These are phyloP conservation scores for Penicillium steckii DNA, from an alignment of 495 filamentous ascomycete genomes.

Conservation along the genomic window DNA sequence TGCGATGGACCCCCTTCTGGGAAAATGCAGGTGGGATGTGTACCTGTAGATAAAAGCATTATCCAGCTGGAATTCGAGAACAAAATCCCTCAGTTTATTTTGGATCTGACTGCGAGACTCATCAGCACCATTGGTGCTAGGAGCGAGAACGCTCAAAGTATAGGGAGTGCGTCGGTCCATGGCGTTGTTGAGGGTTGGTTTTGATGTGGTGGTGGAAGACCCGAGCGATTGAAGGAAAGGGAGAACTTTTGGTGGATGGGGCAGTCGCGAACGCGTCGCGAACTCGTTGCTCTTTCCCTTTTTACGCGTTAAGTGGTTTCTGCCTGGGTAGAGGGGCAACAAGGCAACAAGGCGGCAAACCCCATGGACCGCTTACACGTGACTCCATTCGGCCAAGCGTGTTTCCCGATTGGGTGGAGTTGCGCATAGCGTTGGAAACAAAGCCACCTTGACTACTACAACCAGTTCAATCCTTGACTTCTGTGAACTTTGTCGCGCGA, in stretches of 20 bases:
- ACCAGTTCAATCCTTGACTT: conserved; percentile 6
- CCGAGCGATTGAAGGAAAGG: conserved; percentile 19
- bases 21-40: conserved; percentile 14
- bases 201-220: conserved; percentile 19
- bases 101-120: conserved; percentile 56
- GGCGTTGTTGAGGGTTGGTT: conserved; percentile 20
- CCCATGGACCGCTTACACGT: background rate
- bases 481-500: background rate
- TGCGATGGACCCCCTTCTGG: background rate
- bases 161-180: conserved; percentile 92
- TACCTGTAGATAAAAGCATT: conserved; percentile 96
- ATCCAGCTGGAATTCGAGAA: conserved; percentile 92
- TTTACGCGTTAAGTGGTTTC: conserved; percentile 48
- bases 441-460: conserved; percentile 21
- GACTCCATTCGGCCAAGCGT: conserved; percentile 15
- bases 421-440: conserved; percentile 25
- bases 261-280: conserved; percentile 33
- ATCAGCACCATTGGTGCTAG: conserved; percentile 61
- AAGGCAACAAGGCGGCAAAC: background rate
- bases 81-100: conserved; percentile 66
- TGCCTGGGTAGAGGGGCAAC: conserved; percentile 19
- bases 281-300: conserved; percentile 7
- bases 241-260: conserved; percentile 29
- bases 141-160: conserved; percentile 75
- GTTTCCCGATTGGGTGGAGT: conserved; percentile 36